Evolutionary conservation across 2,329 filamentous ascomycete genomes (phyloP).

Genomic region (Hypoxylon sp.): DNA sequence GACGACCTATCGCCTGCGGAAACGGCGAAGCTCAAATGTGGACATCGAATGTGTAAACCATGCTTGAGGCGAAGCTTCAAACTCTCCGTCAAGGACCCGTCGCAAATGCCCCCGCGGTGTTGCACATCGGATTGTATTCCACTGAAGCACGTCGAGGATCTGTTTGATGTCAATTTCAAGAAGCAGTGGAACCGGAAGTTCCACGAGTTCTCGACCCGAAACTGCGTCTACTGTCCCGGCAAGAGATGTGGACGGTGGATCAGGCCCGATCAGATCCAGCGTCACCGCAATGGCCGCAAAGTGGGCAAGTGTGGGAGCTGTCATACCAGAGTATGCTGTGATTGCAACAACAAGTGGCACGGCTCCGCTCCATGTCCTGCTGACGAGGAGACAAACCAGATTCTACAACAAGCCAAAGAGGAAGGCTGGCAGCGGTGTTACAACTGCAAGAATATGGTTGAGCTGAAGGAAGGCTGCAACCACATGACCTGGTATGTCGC

Average conservation of each 20-base stretch:
- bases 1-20: slow-evolving; percentile 73
- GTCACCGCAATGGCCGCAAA: slow-evolving; percentile 67
- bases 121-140: slow-evolving; percentile 80
- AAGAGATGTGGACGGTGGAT: slow-evolving; percentile 83
- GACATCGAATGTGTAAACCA: slow-evolving; percentile 82
- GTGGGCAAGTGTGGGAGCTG: slow-evolving; percentile 78
- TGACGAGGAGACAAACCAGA: slow-evolving; percentile 72
- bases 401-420: slow-evolving; percentile 74
- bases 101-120: slow-evolving; percentile 87
- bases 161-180: slow-evolving; percentile 82
- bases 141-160: slow-evolving; percentile 77
- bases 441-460: slow-evolving; percentile 78
- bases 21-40: slow-evolving; percentile 79
- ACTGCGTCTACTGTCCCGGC: slow-evolving; percentile 81
- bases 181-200: slow-evolving; percentile 84
- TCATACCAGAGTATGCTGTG: slow-evolving; percentile 77
- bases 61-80: slow-evolving; percentile 82
- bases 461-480: slow-evolving; percentile 85
- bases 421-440: slow-evolving; percentile 82
- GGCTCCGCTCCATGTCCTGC: slow-evolving; percentile 74
- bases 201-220: slow-evolving; percentile 78
- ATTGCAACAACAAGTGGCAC: slow-evolving; percentile 82
- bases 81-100: slow-evolving; percentile 79
- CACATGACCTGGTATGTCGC: slow-evolving; percentile 83
- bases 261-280: slow-evolving; percentile 74